Evolutionary conservation across 495 filamentous ascomycete species (phyloP).

Genomic region (Penicillium coprophilum): DNA sequence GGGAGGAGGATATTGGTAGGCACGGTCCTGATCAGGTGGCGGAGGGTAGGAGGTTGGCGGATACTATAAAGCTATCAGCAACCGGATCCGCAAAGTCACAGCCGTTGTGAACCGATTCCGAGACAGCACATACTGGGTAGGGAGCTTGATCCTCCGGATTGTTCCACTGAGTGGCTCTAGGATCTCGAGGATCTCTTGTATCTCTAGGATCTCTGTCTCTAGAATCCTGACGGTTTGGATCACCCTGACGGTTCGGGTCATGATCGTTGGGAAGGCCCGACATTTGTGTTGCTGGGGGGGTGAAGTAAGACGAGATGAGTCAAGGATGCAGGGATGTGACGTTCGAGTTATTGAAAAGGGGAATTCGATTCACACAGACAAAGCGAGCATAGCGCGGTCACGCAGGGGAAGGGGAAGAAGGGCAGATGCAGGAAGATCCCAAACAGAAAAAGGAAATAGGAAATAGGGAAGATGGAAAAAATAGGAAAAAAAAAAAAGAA

Average conservation of each 20-base stretch:
- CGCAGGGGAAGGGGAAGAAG: constrained; percentile 29
- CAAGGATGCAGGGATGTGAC: constrained; percentile 38
- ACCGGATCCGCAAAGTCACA: not conserved
- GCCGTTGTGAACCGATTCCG: not conserved
- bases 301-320: constrained; percentile 32
- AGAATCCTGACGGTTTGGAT: constrained; percentile 23
- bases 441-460: constrained; percentile 23
- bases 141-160: constrained; percentile 45
- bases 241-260: constrained; percentile 18
- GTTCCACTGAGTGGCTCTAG: constrained; percentile 39
- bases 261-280: constrained; percentile 47
- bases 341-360: constrained; percentile 35
- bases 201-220: constrained; percentile 3
- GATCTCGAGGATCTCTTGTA: not conserved
- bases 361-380: constrained; percentile 28
- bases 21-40: constrained; percentile 36
- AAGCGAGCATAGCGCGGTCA: constrained; percentile 32
- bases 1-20: constrained; percentile 42
- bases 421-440: constrained; percentile 7
- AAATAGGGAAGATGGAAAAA: constrained; percentile 15
- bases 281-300: constrained; percentile 38
- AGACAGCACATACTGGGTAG: constrained; percentile 43
- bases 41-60: constrained; percentile 36
- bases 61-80: constrained; percentile 27
- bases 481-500: constrained; percentile 20